A percentile compares a stretch with the other conserved stretches of the same genome.
phyloP scores from a whole-genome alignment of 805 yeast genomes.

The Pichia membranifaciens region DNA sequence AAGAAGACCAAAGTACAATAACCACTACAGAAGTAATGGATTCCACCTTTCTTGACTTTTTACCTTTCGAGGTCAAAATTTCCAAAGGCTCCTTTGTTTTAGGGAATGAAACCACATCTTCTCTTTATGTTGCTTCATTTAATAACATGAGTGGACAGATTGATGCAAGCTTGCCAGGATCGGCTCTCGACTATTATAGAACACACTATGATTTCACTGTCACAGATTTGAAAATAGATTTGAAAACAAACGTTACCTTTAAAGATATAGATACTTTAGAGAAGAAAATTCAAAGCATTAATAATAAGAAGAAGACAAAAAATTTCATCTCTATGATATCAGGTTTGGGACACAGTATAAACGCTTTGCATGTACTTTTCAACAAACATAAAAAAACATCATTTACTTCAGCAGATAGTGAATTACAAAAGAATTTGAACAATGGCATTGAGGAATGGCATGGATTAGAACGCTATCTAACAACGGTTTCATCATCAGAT shows the following conservation, averaged over 20 bases:
- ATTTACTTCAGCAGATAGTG: background rate
- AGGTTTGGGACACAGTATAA: slow-evolving; percentile 5
- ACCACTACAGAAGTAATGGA: slow-evolving; percentile 8
- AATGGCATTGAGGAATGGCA: slow-evolving; percentile 48
- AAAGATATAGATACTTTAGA: slow-evolving; percentile 24
- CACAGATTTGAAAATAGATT: slow-evolving; percentile 48
- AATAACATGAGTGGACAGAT: slow-evolving; percentile 47
- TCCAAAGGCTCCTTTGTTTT: slow-evolving; percentile 67
- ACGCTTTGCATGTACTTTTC: background rate
- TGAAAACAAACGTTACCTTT: slow-evolving; percentile 70
- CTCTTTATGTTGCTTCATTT: slow-evolving; percentile 60
- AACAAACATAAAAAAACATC: slow-evolving; percentile 8
- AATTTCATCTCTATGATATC: slow-evolving; percentile 5
- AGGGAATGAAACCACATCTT: slow-evolving; percentile 76
- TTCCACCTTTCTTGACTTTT: slow-evolving; percentile 26
- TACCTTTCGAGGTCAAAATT: slow-evolving; percentile 61
- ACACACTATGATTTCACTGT: slow-evolving; percentile 39
- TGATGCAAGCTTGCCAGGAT: slow-evolving; percentile 48
- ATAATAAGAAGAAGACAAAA: slow-evolving; percentile 3
- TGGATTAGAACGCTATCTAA: slow-evolving; percentile 69
- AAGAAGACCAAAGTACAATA: background rate
- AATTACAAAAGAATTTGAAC: background rate
- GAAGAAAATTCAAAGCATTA: background rate
- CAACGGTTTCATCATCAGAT: slow-evolving; percentile 13
- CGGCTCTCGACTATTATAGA: slow-evolving; percentile 51